phyloP scores from a whole-genome alignment of 2,329 filamentous ascomycete genomes.

The Phyllosticta citribraziliensis region DNA sequence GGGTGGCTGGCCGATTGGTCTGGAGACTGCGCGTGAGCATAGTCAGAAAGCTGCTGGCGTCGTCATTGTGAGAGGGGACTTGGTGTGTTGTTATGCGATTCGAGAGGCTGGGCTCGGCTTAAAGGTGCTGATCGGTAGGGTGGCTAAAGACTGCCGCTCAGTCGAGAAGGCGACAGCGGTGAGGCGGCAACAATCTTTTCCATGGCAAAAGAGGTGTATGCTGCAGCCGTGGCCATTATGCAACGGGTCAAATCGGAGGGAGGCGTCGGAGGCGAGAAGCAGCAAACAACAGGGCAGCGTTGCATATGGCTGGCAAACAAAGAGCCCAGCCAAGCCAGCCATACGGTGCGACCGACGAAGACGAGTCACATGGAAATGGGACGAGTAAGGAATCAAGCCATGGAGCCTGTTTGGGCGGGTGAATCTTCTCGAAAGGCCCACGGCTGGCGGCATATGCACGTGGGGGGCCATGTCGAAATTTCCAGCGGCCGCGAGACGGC shows the following conservation, averaged over 20 bases:
- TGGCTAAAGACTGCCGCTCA: not conserved
- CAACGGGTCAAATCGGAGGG: not conserved
- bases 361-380: not conserved
- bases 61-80: not conserved
- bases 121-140: not conserved
- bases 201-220: not conserved
- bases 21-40: not conserved
- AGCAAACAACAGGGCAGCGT: not conserved
- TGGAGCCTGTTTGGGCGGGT: not conserved
- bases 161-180: not conserved
- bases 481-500: not conserved
- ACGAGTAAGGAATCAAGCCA: not conserved
- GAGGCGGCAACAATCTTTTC: not conserved
- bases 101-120: not conserved
- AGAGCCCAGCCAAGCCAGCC: not conserved
- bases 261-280: not conserved
- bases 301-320: not conserved
- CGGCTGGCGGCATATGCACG: not conserved
- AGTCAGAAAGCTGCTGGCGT: not conserved
- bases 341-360: not conserved
- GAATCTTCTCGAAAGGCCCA: not conserved
- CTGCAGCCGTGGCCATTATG: not conserved
- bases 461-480: not conserved
- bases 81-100: not conserved
- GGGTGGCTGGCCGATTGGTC: not conserved